Conservation (phyloP, 1,139 yeast species). For the Hemisphaericaspora xylanilytica region DNA sequence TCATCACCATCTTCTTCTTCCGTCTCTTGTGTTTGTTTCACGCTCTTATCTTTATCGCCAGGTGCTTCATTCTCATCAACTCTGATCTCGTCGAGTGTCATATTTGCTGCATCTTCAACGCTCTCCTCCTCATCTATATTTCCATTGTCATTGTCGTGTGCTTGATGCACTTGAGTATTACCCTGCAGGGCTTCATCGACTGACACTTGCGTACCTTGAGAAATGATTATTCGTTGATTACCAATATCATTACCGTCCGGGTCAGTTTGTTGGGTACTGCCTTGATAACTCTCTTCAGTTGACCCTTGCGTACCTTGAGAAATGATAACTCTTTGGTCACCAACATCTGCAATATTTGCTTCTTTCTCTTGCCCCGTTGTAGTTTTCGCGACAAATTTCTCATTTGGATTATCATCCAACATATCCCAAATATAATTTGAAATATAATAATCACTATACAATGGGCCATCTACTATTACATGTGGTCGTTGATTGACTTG, state of each 20-base stretch:
- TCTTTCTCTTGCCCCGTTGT: background rate
- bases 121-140: background rate
- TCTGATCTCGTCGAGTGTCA: background rate
- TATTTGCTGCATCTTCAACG: background rate
- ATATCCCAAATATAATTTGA: conserved; percentile 74
- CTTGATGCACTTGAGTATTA: background rate
- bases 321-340: background rate
- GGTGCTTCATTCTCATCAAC: background rate
- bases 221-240: background rate
- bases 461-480: conserved; percentile 54
- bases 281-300: no score
- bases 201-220: background rate
- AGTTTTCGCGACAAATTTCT: background rate
- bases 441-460: conserved; percentile 61
- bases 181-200: background rate
- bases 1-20: background rate
- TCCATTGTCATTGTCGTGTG: background rate
- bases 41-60: no score
- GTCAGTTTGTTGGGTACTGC: background rate
- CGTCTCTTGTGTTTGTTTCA: background rate
- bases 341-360: background rate
- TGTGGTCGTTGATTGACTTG: conserved; percentile 47
- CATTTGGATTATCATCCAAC: conserved; percentile 16
- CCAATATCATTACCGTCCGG: background rate
- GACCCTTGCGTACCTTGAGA: no score